Conservation (phyloP, 345 rosid species). For the Firmiana major region DNA sequence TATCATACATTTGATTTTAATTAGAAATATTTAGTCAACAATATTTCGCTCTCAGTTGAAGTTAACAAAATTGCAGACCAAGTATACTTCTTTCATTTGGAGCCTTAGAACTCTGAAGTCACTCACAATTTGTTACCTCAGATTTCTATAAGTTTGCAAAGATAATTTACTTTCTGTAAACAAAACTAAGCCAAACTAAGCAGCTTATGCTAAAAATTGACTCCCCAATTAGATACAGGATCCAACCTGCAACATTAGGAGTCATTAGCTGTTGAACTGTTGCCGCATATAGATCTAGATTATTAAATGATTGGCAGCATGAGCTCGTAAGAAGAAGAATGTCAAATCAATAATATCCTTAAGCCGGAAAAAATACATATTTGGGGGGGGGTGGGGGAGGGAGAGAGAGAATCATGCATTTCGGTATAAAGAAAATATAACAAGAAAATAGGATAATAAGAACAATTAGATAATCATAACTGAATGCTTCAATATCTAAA, state of each 20-base stretch:
- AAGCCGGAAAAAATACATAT: not conserved
- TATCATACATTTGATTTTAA: not conserved
- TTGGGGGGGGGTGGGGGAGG: not conserved
- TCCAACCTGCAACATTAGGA: not conserved
- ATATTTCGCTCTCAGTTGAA: not conserved
- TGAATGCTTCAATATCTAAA: not conserved
- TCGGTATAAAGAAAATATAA: not conserved
- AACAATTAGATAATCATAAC: not conserved
- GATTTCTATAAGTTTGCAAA: not conserved
- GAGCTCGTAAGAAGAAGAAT: not conserved
- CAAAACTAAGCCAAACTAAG: too few species aligned
- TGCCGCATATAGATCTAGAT: not conserved
- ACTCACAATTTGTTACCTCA: too few species aligned
- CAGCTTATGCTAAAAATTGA: not conserved
- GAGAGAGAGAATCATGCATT: not conserved
- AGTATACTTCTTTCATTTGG: not conserved
- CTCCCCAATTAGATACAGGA: not conserved
- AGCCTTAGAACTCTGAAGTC: not conserved
- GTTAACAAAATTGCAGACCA: not conserved
- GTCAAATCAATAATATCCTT: not conserved
- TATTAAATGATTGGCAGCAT: not conserved
- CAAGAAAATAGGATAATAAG: not conserved
- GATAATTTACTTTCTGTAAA: not conserved
- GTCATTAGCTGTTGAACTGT: not conserved
- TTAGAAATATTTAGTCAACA: not conserved